Evolutionary conservation across 306 rosid genomes (phyloP).

Genomic region (Trifolium dubium): DNA sequence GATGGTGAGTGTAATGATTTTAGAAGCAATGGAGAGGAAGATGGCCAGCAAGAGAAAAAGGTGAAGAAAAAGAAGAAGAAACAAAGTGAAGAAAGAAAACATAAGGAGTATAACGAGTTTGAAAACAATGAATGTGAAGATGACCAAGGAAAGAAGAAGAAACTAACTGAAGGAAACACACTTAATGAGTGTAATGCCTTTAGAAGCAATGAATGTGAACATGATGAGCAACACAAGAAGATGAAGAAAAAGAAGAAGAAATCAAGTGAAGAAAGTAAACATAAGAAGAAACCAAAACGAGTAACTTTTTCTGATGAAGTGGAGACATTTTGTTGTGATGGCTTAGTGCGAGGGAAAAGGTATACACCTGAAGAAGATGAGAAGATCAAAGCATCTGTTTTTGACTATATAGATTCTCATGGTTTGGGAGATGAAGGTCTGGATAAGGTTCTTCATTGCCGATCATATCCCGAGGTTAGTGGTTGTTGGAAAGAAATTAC

Average conservation of each 20-base stretch:
- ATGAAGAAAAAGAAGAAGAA: slow-evolving; percentile 4
- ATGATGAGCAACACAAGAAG: not conserved
- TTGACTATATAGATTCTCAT: slow-evolving; percentile 53
- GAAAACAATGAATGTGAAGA: not conserved
- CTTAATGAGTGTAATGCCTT: not conserved
- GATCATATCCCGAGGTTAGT: slow-evolving; percentile 34
- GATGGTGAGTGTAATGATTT: not conserved
- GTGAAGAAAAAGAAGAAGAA: no score
- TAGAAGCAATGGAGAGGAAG: not conserved
- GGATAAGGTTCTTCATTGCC: slow-evolving; percentile 54
- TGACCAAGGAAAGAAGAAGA: not conserved
- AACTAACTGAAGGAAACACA: not conserved
- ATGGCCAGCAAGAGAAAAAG: not conserved
- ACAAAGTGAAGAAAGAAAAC: not conserved
- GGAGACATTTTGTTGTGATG: slow-evolving; percentile 46
- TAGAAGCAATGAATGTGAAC: not conserved
- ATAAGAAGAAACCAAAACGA: slow-evolving; percentile 44
- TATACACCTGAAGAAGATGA: slow-evolving; percentile 72
- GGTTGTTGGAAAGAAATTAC: slow-evolving; percentile 75
- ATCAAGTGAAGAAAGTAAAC: not conserved
- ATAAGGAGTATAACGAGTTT: not conserved
- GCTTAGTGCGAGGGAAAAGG: not conserved
- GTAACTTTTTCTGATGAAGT: slow-evolving; percentile 67
- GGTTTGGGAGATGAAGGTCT: slow-evolving; percentile 69
- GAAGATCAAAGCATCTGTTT: slow-evolving; percentile 57